Base-by-base conservation (phyloP, 108 stramenopile species). In the Cyclostephanos invisitatus region DNA sequence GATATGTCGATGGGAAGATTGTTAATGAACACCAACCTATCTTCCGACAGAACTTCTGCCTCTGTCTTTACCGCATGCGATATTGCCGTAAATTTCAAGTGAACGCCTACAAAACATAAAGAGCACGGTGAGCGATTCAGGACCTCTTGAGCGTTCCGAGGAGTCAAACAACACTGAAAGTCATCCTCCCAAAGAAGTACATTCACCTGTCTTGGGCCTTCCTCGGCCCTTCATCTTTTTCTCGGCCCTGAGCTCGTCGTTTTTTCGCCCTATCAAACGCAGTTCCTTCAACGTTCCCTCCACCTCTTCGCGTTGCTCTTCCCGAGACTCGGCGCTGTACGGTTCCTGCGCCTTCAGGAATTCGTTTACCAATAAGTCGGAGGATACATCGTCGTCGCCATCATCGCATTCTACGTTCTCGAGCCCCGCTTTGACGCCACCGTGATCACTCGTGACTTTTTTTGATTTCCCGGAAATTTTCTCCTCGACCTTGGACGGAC, bases 1-100 rank as follows among this genome's bases (percentile, higher is more conserved):
- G 81, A 84, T 20, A 84, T 78, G 63, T 94, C 93, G 50, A 94
- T 89, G 0, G 93, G 93, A 25, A 94, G 77, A 65, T 91, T 94
- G 55, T 94, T 90, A 11, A 94, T 59, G 49, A 94, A 84, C 3
- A 94, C 77, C 6, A 83, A 68, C 7, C 80, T 63, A 37, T 88
- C 56, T 47, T 80, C 72, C 29, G 61, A 35, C 17, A 72, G 56
- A 56, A 47, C n/a, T 49, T 77, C 8, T 7, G 11, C 58, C 35
- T 17, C 35, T 17, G 48, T 25, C 25, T n/a, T 22, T 14, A 37
- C 0, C 32, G 68, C 69, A 32, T 15, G 6, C 53, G 69, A 44
- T 21, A 80, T 72, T 40, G 67, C 78, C 22, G 78, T 73, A 62
- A 80, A 80, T 42, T 51, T 73, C 32, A 80, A 57, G 62, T 80